Percentiles rank a stretch among this genome's conserved stretches.
Conservation (phyloP, 495 filamentous ascomycete species). For the Evernia prunastri region DNA sequence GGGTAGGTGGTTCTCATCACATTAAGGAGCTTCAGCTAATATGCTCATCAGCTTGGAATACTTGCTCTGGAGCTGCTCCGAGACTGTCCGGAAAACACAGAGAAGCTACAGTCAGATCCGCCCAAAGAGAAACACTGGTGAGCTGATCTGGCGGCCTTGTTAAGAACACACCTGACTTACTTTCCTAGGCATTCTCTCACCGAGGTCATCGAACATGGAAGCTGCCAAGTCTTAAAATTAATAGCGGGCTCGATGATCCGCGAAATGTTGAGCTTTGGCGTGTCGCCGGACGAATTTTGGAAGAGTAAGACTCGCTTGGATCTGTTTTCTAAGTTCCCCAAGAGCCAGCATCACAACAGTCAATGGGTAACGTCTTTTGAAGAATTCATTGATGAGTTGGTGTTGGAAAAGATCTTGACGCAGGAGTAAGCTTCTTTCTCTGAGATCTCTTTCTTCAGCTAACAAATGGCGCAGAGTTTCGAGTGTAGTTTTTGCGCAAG, state of each 20-base stretch:
- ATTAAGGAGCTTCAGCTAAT: neutral
- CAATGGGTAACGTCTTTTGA: slow-evolving; percentile 23
- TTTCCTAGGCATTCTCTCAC: slow-evolving; percentile 3
- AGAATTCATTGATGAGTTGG: slow-evolving; percentile 18
- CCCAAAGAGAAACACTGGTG: neutral
- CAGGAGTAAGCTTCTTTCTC: slow-evolving; percentile 9
- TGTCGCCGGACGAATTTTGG: slow-evolving; percentile 15
- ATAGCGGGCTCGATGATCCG: slow-evolving; percentile 22
- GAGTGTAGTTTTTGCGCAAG: slow-evolving; percentile 19
- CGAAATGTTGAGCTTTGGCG: slow-evolving; percentile 12
- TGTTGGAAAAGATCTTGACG: neutral
- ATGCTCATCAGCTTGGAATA: slow-evolving; percentile 17
- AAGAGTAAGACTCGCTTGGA: neutral
- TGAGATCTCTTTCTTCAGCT: neutral
- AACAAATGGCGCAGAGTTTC: slow-evolving; percentile 5
- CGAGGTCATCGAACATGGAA: slow-evolving; percentile 7
- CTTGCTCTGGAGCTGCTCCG: slow-evolving; percentile 22
- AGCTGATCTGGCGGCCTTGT: neutral
- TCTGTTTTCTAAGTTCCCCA: slow-evolving; percentile 15
- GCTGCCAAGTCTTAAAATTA: slow-evolving; percentile 17
- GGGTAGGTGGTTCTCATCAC: neutral
- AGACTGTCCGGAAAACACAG: slow-evolving; percentile 16
- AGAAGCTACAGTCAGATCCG: neutral
- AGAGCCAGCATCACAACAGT: slow-evolving; percentile 7
- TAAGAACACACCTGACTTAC: neutral